phyloP scores from a whole-genome alignment of 164 flowering plant species.

The Vitis cinerea region DNA sequence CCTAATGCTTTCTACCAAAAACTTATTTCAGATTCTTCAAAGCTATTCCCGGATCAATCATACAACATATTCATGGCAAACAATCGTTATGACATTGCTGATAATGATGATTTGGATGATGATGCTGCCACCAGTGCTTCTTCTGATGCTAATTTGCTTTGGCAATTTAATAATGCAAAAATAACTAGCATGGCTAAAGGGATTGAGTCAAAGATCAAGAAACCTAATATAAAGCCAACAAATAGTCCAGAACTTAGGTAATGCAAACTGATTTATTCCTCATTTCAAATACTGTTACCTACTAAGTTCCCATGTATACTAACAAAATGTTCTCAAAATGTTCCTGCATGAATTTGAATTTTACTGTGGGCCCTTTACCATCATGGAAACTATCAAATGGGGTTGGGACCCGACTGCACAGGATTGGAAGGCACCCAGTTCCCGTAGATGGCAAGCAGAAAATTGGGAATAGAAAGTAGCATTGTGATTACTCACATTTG shows the following conservation, averaged over 20 bases:
- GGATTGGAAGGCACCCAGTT: constrained; percentile 49
- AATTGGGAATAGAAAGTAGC: constrained; percentile 53
- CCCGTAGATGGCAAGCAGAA: constrained; percentile 60
- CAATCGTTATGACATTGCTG: constrained; percentile 42
- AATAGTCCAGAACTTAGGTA: constrained; percentile 69
- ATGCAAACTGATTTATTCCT: background rate
- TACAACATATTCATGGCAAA: constrained; percentile 33
- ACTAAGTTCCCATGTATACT: background rate
- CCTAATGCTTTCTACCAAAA: constrained; percentile 54
- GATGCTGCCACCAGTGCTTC: constrained; percentile 88
- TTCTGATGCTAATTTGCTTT: constrained; percentile 82
- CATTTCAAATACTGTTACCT: background rate
- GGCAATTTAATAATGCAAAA: constrained; percentile 82
- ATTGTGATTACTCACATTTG: constrained; percentile 1
- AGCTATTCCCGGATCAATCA: constrained; percentile 46
- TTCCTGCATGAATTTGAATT: constrained; percentile 39
- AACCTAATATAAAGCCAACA: constrained; percentile 40
- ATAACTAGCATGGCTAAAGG: constrained; percentile 41
- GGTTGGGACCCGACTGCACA: constrained; percentile 22
- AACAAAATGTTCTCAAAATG: background rate
- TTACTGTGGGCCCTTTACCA: constrained; percentile 55
- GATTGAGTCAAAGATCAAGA: constrained; percentile 46
- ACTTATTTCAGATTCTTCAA: constrained; percentile 53
- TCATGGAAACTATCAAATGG: constrained; percentile 54
- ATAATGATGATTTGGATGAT: constrained; percentile 70